phyloP scores from a whole-genome alignment of 441 rosid genomes.

The Gossypium gossypioides region DNA sequence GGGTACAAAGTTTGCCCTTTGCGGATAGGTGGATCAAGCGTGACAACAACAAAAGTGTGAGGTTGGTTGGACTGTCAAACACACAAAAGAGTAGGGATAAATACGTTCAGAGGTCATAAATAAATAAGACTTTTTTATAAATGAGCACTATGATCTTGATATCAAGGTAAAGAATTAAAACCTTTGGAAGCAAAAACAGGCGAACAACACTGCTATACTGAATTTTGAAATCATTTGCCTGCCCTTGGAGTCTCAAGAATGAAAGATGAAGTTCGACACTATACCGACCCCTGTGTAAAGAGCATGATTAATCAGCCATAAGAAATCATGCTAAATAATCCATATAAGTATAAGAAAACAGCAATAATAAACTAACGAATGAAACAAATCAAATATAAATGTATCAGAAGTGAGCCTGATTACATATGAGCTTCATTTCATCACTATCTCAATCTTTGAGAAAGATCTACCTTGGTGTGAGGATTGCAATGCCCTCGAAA shows the following conservation, averaged over 20 bases:
- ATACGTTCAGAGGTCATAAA: neutral
- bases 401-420: neutral
- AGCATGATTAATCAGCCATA: slow-evolving; percentile 3
- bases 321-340: neutral
- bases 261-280: slow-evolving; percentile 92
- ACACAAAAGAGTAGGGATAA: slow-evolving; percentile 6
- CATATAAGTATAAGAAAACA: neutral
- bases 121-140: neutral
- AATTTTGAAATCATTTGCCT: slow-evolving; percentile 94
- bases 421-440: neutral
- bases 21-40: slow-evolving; percentile 91
- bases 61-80: slow-evolving; percentile 77
- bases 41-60: slow-evolving; percentile 77
- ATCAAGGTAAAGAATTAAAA: slow-evolving; percentile 13
- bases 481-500: slow-evolving; percentile 80
- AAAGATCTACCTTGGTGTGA: slow-evolving; percentile 72
- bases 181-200: slow-evolving; percentile 92
- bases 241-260: slow-evolving; percentile 82
- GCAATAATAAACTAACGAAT: neutral
- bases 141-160: neutral
- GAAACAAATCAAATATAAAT: neutral
- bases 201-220: slow-evolving; percentile 97
- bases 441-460: neutral
- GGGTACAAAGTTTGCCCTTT: slow-evolving; percentile 94
- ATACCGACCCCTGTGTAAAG: slow-evolving; percentile 70